Evolutionary conservation across 495 filamentous ascomycete species (phyloP).

Genomic region (Hypoxylon perforatum): DNA sequence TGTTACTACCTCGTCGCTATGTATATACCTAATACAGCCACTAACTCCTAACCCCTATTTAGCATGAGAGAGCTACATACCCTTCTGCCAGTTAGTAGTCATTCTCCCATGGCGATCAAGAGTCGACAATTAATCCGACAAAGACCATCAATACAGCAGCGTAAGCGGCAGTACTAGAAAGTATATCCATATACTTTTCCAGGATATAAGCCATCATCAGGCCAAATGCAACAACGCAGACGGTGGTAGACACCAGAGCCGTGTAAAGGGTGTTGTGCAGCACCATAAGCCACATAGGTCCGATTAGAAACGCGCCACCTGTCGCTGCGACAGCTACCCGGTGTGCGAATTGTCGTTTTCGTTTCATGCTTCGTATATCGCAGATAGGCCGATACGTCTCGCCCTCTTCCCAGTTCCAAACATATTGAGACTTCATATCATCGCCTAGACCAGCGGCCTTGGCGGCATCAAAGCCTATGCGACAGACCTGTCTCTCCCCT

Average conservation of each 20-base stretch:
- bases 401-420: not conserved
- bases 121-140: not conserved
- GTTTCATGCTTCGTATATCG: not conserved
- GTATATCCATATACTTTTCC: constrained; percentile 23
- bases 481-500: not conserved
- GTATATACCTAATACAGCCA: no score
- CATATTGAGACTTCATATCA: not conserved
- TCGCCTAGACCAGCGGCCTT: no score
- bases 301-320: constrained; percentile 24
- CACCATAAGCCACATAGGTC: constrained; percentile 43
- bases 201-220: constrained; percentile 18
- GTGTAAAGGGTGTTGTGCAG: constrained; percentile 17
- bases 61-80: no score
- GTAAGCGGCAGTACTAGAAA: constrained; percentile 17
- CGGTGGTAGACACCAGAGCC: constrained; percentile 26
- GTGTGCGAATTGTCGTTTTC: not conserved
- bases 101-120: not conserved
- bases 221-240: constrained; percentile 26
- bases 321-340: constrained; percentile 6
- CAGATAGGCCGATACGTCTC: not conserved
- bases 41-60: no score
- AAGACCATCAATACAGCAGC: constrained; percentile 12
- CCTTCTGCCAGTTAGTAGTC: not conserved
- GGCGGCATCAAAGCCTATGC: no score
- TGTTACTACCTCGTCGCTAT: no score